A percentile compares a stretch with the other conserved stretches of the same genome.
Conservation (phyloP, 2,329 filamentous ascomycete genomes). For the Exophiala mesophila region DNA sequence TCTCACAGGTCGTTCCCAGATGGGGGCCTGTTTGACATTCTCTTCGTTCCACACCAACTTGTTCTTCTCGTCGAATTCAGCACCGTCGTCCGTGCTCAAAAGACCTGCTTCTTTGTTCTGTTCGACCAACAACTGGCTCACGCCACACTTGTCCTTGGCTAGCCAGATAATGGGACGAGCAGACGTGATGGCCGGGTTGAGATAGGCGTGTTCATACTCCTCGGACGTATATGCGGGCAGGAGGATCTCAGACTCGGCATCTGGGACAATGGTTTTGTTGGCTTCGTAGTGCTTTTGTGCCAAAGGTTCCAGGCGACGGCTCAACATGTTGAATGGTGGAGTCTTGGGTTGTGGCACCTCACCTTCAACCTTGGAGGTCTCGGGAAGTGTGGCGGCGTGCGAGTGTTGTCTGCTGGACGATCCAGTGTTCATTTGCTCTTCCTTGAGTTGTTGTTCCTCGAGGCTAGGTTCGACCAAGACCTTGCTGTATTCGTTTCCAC, state of each 20-base stretch:
- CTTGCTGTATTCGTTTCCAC: conserved; percentile 18
- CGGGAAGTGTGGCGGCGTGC: conserved; percentile 24
- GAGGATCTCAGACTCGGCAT: conserved; percentile 52
- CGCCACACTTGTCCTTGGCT: conserved; percentile 66
- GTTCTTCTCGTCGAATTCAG: conserved; percentile 65
- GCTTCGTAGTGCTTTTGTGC: conserved; percentile 19
- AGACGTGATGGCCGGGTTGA: conserved; percentile 63
- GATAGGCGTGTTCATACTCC: conserved; percentile 63
- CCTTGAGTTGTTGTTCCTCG: conserved; percentile 18
- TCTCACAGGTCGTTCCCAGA: conserved; percentile 19
- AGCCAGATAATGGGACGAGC: conserved; percentile 71
- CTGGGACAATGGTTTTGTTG: conserved; percentile 55
- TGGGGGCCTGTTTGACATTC: conserved; percentile 27
- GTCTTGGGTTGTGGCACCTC: conserved; percentile 23
- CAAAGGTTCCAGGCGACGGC: conserved; percentile 16
- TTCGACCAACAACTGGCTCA: conserved; percentile 70
- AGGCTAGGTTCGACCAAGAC: conserved; percentile 15
- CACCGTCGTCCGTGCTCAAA: conserved; percentile 73
- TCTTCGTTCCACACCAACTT: conserved; percentile 58
- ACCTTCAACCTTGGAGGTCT: conserved; percentile 26
- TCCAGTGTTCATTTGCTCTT: conserved; percentile 12
- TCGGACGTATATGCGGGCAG: conserved; percentile 64
- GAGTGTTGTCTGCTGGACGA: conserved; percentile 16
- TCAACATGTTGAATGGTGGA: conserved; percentile 21
- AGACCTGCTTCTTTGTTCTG: conserved; percentile 63